These are phyloP conservation scores for Saccharomyces kudriavzevii DNA, from an alignment of 805 yeast genomes.

Conservation along the genomic window DNA sequence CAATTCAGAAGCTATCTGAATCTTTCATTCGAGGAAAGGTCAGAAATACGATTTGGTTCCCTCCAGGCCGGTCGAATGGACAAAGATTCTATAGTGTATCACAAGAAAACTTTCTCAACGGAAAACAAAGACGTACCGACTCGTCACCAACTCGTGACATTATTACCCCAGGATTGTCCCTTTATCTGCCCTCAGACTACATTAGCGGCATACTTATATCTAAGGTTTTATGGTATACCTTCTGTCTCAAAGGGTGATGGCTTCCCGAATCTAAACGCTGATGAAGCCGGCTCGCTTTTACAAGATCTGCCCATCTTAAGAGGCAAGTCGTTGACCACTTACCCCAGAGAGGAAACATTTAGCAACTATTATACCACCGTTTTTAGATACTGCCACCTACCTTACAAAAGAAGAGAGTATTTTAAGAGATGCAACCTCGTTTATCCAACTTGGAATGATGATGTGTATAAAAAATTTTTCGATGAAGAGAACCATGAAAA, in stretches of 20 bases:
- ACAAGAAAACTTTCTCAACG: slow-evolving; percentile 4
- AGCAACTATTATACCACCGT: slow-evolving; percentile 22
- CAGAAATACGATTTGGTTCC: slow-evolving; percentile 17
- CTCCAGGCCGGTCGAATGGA: slow-evolving; percentile 3
- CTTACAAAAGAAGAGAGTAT: slow-evolving; percentile 25
- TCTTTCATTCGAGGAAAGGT: slow-evolving; percentile 19
- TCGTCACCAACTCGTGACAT: slow-evolving; percentile 10
- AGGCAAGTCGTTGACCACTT: slow-evolving; percentile 22
- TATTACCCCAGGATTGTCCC: slow-evolving; percentile 20
- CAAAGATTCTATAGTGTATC: neutral
- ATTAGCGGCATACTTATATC: slow-evolving; percentile 23
- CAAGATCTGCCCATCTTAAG: slow-evolving; percentile 17
- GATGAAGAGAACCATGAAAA: neutral
- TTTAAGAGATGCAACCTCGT: slow-evolving; percentile 13
- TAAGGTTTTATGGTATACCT: slow-evolving; percentile 27
- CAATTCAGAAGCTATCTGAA: slow-evolving; percentile 22
- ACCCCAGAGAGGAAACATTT: slow-evolving; percentile 26
- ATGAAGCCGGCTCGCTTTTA: slow-evolving; percentile 1
- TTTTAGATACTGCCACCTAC: slow-evolving; percentile 26
- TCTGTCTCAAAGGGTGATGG: slow-evolving; percentile 23
- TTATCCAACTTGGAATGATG: slow-evolving; percentile 13
- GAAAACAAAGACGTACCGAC: slow-evolving; percentile 1
- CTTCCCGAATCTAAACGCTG: slow-evolving; percentile 20
- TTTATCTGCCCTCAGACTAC: slow-evolving; percentile 26
- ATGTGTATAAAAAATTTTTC: slow-evolving; percentile 5